These are phyloP conservation scores for Pseudogymnoascus sp. DNA, from an alignment of 2,329 filamentous ascomycete species.

Conservation along the genomic window DNA sequence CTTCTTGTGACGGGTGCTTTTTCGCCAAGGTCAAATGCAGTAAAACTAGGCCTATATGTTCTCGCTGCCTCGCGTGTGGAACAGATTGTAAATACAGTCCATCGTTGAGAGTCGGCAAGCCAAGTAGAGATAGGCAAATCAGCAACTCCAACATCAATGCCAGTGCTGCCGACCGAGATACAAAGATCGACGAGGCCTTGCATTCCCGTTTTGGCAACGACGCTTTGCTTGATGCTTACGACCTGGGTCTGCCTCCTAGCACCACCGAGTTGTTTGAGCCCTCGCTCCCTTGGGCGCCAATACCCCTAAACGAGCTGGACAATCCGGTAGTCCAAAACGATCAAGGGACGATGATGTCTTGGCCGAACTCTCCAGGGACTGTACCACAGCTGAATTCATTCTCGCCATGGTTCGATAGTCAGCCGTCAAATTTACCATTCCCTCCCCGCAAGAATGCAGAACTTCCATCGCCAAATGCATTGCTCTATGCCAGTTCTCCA, in stretches of 20 bases:
- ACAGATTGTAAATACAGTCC: conserved; percentile 44
- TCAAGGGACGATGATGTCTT: neutral
- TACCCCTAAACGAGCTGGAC: neutral
- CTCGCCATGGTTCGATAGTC: neutral
- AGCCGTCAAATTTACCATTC: neutral
- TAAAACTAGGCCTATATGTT: conserved; percentile 44
- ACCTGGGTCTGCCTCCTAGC: neutral
- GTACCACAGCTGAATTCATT: neutral
- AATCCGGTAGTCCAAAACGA: neutral
- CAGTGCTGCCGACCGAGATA: conserved; percentile 8
- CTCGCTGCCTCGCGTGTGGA: conserved; percentile 41
- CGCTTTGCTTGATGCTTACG: neutral
- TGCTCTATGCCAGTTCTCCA: neutral
- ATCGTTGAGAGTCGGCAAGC: conserved; percentile 42
- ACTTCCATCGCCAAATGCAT: neutral
- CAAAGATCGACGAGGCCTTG: neutral
- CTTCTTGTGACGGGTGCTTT: conserved; percentile 47
- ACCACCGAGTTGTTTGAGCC: conserved; percentile 14
- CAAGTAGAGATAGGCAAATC: conserved; percentile 31
- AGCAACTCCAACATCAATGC: conserved; percentile 10
- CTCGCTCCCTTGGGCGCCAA: conserved; percentile 5
- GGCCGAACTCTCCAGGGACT: neutral
- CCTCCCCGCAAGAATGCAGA: neutral
- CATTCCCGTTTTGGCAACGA: neutral
- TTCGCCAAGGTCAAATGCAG: conserved; percentile 49